Percentiles rank a stretch among this genome's conserved stretches.
These are phyloP conservation scores for Melaleuca alternifolia DNA, from an alignment of 345 rosid genomes.

Conservation along the genomic window DNA sequence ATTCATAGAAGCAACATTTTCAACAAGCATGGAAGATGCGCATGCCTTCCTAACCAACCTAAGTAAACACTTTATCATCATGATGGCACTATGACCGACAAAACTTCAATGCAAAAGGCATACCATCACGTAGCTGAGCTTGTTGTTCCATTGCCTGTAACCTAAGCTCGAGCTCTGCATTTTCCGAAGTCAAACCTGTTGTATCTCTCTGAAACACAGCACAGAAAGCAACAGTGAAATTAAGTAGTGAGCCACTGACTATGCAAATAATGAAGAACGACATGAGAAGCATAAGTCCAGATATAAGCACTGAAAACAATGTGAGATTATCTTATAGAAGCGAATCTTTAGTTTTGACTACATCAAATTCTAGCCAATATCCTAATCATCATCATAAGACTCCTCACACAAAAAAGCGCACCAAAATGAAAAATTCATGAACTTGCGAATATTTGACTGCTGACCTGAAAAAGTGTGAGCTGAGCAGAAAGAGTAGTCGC, in stretches of 20 bases:
- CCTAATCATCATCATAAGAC: not conserved
- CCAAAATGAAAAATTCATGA: not conserved
- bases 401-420: not conserved
- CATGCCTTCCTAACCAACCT: not conserved
- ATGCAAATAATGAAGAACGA: not conserved
- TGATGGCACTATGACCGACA: not conserved
- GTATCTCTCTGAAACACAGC: conserved; percentile 66
- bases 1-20: not conserved
- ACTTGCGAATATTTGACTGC: not conserved
- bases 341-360: not conserved
- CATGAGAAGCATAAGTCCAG: not conserved
- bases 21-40: not conserved
- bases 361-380: not conserved
- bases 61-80: not conserved
- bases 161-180: conserved; percentile 86
- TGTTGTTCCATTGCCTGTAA: conserved; percentile 90
- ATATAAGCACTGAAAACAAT: not conserved
- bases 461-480: conserved; percentile 74
- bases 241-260: not conserved
- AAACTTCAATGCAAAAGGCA: not conserved
- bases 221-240: not conserved
- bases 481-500: conserved; percentile 89
- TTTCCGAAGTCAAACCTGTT: conserved; percentile 64
- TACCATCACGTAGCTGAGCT: conserved; percentile 84
- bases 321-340: not conserved